Conservation (phyloP, 2,329 filamentous ascomycete species). For the Aspergillus pseudonomiae region DNA sequence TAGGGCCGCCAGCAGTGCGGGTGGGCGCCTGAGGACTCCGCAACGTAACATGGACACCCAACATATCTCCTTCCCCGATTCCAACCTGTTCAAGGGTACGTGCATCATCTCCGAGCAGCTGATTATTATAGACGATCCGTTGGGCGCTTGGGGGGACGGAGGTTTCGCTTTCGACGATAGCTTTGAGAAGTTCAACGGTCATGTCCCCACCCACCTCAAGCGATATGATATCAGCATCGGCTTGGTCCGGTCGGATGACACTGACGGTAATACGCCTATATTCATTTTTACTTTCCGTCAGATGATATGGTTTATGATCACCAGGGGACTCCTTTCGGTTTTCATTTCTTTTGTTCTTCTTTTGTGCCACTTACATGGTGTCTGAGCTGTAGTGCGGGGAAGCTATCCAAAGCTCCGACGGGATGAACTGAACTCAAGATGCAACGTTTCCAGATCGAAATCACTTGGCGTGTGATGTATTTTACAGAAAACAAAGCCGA, state of each 20-base stretch:
- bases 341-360: not conserved
- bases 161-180: slow-evolving; percentile 83
- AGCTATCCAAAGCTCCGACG: slow-evolving; percentile 13
- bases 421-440: not conserved
- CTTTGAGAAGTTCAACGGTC: slow-evolving; percentile 82
- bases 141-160: slow-evolving; percentile 72
- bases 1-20: slow-evolving; percentile 32
- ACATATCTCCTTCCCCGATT: slow-evolving; percentile 87
- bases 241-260: slow-evolving; percentile 73
- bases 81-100: slow-evolving; percentile 81
- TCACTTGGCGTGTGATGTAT: not conserved
- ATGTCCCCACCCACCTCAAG: slow-evolving; percentile 82
- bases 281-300: not conserved
- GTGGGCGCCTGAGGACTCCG: slow-evolving; percentile 34
- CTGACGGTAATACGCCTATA: slow-evolving; percentile 83
- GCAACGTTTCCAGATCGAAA: not conserved
- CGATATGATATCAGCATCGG: slow-evolving; percentile 74
- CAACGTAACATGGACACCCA: slow-evolving; percentile 74
- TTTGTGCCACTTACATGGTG: slow-evolving; percentile 24
- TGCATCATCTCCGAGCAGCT: slow-evolving; percentile 72
- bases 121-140: slow-evolving; percentile 88
- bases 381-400: slow-evolving; percentile 21
- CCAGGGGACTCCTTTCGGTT: not conserved
- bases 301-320: not conserved
- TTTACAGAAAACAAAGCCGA: not conserved